Evolutionary conservation across 2,329 filamentous ascomycete genomes (phyloP), one percentile per base, ranked within the genome.

Genomic region (Trichoderma harzianum): DNA sequence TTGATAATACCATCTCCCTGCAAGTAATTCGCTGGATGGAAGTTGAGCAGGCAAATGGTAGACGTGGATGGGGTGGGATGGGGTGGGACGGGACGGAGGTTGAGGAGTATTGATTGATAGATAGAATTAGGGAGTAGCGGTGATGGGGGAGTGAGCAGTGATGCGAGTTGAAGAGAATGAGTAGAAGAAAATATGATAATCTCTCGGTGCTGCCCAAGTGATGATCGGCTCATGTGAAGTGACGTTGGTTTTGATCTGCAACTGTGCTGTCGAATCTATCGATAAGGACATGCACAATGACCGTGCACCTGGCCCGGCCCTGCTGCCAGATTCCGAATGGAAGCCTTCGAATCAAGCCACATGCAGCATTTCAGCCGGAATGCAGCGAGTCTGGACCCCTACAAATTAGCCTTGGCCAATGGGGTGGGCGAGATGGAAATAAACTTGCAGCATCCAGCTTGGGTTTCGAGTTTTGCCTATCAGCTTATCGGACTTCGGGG

Each of bases 1-100:
- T 66, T 30, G 77, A 80, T 77, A 76, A 74, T 76, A 79, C 72
- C 77, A 80, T 78, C 73, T 79, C 74, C 74, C 76, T 76, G 75
- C 78, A 76, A 72, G 62, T 80, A 79, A 79, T 80, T 76, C 62
- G 72, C 67, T 68, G 61, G 66, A 70, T 65, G 60, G 66, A 68
- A 53, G 66, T 67, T 66, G 66, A 70, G 61, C 61, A 43, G 61
- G 60, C 51, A 43, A 58, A 55, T 43, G 51, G 58, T 58, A 55
- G 66, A 72, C 26, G 66, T 28, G 51, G 62, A 34, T 39, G 32
- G 39, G 60, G 39, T 32, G 55, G 36, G 21, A 51, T 51, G 43
- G 43, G 43, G 32, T 21, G 55, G 55, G 43, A 47, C 4, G 18
- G 43, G 43, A 43, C 7, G 34, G 55, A 60, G 28, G 65, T 26